A percentile compares a stretch with the other conserved stretches of the same genome.
Evolutionary conservation across 805 yeast species (phyloP).

Genomic region (Schizosaccharomyces lindneri): DNA sequence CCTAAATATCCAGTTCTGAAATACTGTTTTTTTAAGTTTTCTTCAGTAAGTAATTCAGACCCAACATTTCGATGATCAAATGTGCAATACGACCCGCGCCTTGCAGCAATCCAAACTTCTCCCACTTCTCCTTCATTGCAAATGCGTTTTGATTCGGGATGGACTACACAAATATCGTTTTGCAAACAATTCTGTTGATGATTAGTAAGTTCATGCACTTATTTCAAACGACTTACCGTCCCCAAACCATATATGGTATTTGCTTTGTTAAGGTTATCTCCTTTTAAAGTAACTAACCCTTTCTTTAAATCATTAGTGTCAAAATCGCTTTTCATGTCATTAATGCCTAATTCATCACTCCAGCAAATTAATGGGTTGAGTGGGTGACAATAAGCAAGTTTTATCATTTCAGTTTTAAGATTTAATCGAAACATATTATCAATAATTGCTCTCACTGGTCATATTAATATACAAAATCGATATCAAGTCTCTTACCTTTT

Average conservation of each 20-base stretch:
- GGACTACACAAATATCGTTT: slow-evolving; percentile 33
- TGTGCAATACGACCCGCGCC: slow-evolving; percentile 49
- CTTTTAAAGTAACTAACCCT: neutral
- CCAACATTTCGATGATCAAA: slow-evolving; percentile 27
- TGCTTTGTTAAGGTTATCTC: neutral
- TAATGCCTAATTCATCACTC: neutral
- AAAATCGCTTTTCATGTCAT: neutral
- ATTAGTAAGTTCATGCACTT: neutral
- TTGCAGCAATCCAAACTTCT: slow-evolving; percentile 68
- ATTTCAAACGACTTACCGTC: neutral
- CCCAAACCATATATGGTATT: neutral
- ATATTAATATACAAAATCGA: neutral
- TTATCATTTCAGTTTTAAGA: neutral
- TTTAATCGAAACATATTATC: slow-evolving; percentile 3
- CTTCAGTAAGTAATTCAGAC: slow-evolving; percentile 23
- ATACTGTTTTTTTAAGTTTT: slow-evolving; percentile 16
- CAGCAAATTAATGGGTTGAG: neutral
- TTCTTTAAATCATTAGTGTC: neutral
- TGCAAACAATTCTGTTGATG: neutral
- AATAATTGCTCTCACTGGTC: slow-evolving; percentile 2
- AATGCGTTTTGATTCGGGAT: slow-evolving; percentile 62
- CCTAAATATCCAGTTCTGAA: slow-evolving; percentile 88
- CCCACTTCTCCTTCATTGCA: slow-evolving; percentile 85
- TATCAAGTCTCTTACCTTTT: neutral
- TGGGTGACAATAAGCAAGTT: neutral